Percentiles rank a stretch among this genome's conserved stretches.
Conservation (phyloP, 441 rosid species). For the Gossypium trilobum region DNA sequence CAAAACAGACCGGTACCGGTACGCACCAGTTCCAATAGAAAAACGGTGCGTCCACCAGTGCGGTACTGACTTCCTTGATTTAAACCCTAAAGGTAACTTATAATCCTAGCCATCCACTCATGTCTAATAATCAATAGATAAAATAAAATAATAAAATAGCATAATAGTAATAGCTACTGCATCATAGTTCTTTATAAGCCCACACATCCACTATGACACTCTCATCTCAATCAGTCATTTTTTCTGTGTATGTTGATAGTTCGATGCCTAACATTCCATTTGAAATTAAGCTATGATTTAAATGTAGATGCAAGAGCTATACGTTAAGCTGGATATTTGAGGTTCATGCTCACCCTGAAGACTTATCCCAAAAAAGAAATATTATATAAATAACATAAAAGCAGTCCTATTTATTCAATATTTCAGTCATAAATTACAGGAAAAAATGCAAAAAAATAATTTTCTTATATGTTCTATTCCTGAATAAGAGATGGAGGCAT, state of each 20-base stretch:
- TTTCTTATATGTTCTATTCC: not conserved
- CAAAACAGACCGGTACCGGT: too few species aligned
- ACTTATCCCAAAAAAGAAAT: not conserved
- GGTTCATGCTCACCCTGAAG: not conserved
- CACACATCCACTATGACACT: not conserved
- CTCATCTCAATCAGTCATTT: not conserved
- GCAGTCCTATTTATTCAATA: not conserved
- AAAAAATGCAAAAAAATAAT: not conserved
- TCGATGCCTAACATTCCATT: not conserved
- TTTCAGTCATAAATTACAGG: not conserved
- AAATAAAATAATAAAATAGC: not conserved
- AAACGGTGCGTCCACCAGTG: too few species aligned
- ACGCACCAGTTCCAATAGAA: too few species aligned
- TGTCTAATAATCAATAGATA: not conserved
- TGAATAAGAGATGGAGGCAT: not conserved
- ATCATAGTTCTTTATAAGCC: not conserved
- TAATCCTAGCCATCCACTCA: not conserved
- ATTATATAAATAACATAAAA: not conserved
- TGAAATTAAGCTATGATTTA: not conserved
- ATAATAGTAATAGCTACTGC: not conserved
- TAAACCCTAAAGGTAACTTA: not conserved
- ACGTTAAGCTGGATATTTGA: not conserved
- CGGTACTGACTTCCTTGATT: too few species aligned
- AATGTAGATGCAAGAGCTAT: not conserved
- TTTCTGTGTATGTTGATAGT: not conserved